A percentile compares a stretch with the other conserved stretches of the same genome.
phyloP scores from a whole-genome alignment of 139 green algal genomes.

The Chlamydomonas asymmetrica region DNA sequence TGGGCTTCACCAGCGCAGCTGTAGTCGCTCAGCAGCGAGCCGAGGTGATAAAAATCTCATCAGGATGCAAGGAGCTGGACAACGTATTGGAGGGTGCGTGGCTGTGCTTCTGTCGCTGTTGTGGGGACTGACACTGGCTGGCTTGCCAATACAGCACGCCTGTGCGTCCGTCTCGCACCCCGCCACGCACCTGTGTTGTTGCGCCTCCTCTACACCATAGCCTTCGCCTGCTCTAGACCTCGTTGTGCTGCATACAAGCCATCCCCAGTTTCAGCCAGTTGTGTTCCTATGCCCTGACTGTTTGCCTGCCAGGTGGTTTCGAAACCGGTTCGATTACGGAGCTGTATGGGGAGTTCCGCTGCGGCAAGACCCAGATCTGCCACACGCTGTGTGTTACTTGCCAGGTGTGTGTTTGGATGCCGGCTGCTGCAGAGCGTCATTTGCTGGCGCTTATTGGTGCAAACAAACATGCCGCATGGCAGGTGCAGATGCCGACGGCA shows the following conservation, averaged over 20 bases:
- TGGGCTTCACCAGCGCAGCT: slow-evolving; percentile 94
- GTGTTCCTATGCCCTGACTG: neutral
- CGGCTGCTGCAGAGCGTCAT: neutral
- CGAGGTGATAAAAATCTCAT: slow-evolving; percentile 88
- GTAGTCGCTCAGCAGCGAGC: slow-evolving; percentile 75
- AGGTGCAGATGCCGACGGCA: no score
- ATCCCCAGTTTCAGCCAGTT: no score
- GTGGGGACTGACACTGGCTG: no score
- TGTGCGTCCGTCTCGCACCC: no score
- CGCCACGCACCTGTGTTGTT: no score
- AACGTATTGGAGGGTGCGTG: slow-evolving; percentile 84
- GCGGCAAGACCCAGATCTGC: slow-evolving; percentile 97
- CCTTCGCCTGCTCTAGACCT: neutral
- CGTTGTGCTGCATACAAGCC: neutral
- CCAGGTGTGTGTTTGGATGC: slow-evolving; percentile 64
- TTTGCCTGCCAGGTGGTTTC: slow-evolving; percentile 75
- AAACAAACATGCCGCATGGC: no score
- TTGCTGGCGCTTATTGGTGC: no score
- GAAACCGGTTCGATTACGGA: slow-evolving; percentile 98
- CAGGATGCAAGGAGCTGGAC: slow-evolving; percentile 91
- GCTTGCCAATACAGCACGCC: no score
- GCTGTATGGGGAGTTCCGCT: slow-evolving; percentile 95
- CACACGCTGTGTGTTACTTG: slow-evolving; percentile 97
- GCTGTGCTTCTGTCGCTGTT: no score
- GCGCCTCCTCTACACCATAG: neutral